These are phyloP conservation scores for Trichoderma parareesei DNA, from an alignment of 495 filamentous ascomycete genomes.

Conservation along the genomic window DNA sequence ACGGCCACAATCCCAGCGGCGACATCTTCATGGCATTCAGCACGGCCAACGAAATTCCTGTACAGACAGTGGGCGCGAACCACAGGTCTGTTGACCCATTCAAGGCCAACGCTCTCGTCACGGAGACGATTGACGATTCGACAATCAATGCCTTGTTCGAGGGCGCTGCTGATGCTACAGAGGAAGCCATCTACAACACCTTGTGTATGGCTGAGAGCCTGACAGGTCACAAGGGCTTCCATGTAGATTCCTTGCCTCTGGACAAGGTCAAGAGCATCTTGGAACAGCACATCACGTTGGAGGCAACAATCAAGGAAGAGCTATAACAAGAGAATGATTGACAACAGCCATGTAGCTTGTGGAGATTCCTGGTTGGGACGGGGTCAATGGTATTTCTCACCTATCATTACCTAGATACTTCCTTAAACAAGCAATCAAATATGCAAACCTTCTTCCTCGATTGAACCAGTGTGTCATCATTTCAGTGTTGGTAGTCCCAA, in stretches of 20 bases:
- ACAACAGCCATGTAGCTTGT: no score
- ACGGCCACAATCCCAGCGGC: constrained; percentile 42
- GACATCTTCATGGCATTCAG: constrained; percentile 49
- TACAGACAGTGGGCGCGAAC: constrained; percentile 25
- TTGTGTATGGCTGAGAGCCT: constrained; percentile 43
- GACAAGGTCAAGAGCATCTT: constrained; percentile 28
- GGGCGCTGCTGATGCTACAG: constrained; percentile 40
- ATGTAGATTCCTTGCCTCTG: constrained; percentile 19
- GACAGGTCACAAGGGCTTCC: constrained; percentile 30
- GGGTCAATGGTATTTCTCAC: no score
- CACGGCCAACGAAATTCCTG: constrained; percentile 36
- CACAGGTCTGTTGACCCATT: constrained; percentile 21
- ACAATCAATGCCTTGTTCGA: constrained; percentile 44
- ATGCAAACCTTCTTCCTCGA: no score
- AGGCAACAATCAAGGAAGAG: background rate
- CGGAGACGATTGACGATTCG: constrained; percentile 37
- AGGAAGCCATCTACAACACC: constrained; percentile 48
- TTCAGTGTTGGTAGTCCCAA: no score
- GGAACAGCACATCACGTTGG: constrained; percentile 26
- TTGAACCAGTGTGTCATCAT: no score
- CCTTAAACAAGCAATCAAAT: no score
- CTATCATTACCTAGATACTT: no score
- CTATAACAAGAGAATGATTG: background rate
- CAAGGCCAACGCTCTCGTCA: constrained; percentile 28
- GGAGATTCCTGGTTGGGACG: no score